phyloP scores from a whole-genome alignment of 495 filamentous ascomycete species.

The Penicillium pulvis region DNA sequence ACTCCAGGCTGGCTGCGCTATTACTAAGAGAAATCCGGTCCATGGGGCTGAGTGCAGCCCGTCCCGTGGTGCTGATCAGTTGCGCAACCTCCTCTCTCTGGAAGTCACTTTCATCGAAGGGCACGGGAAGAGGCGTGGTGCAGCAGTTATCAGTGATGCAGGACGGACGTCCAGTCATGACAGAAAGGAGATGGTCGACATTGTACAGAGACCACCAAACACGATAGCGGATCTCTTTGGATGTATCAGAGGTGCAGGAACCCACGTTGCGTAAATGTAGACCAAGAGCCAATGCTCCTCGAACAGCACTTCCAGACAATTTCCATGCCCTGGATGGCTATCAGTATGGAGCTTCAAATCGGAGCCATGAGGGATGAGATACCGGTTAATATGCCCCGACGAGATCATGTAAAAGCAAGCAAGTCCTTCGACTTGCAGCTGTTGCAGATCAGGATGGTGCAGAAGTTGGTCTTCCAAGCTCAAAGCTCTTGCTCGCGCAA shows the following conservation, averaged over 20 bases:
- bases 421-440: constrained; percentile 60
- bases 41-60: constrained; percentile 22
- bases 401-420: constrained; percentile 60
- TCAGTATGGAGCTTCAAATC: constrained; percentile 7
- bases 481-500: constrained; percentile 54
- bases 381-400: constrained; percentile 63
- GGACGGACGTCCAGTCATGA: constrained; percentile 62
- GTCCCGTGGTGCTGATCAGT: constrained; percentile 31
- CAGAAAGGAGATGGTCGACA: constrained; percentile 57
- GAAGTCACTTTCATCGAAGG: constrained; percentile 53
- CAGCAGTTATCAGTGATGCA: constrained; percentile 56
- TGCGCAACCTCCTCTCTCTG: constrained; percentile 38
- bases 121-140: constrained; percentile 56
- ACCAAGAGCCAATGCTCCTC: constrained; percentile 59
- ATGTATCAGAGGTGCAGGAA: constrained; percentile 45
- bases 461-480: constrained; percentile 53
- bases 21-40: constrained; percentile 26
- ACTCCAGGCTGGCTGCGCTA: constrained; percentile 26
- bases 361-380: constrained; percentile 10
- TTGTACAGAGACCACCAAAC: constrained; percentile 65
- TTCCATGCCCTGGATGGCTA: constrained; percentile 57
- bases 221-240: constrained; percentile 58
- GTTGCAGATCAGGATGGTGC: constrained; percentile 56
- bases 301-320: constrained; percentile 57
- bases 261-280: constrained; percentile 61